Conservation (phyloP, 140 eudicot genomes). For the Flaveria floridana region DNA sequence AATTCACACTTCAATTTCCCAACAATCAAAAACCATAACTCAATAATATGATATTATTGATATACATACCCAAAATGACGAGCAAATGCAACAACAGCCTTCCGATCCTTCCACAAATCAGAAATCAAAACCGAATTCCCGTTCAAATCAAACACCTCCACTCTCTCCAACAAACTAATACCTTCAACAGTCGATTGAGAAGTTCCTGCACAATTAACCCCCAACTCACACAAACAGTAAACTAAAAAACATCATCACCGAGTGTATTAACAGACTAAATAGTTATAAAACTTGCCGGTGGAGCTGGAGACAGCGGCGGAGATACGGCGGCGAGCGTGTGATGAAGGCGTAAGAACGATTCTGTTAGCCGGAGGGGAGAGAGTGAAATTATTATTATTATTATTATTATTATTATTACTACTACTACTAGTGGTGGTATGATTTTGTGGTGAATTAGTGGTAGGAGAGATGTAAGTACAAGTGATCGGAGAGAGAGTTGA, state of each 20-base stretch:
- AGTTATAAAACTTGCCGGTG: slow-evolving; percentile 47
- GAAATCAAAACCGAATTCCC: slow-evolving; percentile 66
- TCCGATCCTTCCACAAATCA: slow-evolving; percentile 93
- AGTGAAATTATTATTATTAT: slow-evolving; percentile 1
- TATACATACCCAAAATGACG: slow-evolving; percentile 84
- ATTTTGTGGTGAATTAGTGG: not conserved
- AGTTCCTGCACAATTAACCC: slow-evolving; percentile 40
- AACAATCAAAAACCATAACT: slow-evolving; percentile 11
- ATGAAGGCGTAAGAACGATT: slow-evolving; percentile 24
- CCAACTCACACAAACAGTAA: not conserved
- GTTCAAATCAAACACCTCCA: slow-evolving; percentile 63
- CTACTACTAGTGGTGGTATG: not conserved
- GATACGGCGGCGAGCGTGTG: slow-evolving; percentile 29
- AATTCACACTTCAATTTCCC: slow-evolving; percentile 16
- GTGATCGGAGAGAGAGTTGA: slow-evolving; percentile 38
- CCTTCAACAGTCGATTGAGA: slow-evolving; percentile 43
- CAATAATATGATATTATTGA: not conserved
- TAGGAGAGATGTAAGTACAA: slow-evolving; percentile 22
- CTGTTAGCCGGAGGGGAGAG: slow-evolving; percentile 14
- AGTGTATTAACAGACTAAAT: not conserved
- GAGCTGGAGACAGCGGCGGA: slow-evolving; percentile 56
- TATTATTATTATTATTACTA: not conserved
- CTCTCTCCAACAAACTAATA: slow-evolving; percentile 50
- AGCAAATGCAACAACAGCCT: slow-evolving; percentile 96
- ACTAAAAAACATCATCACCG: not conserved